These are phyloP conservation scores for Ophiostoma ulmi DNA, from an alignment of 2,329 filamentous ascomycete species.

Conservation along the genomic window DNA sequence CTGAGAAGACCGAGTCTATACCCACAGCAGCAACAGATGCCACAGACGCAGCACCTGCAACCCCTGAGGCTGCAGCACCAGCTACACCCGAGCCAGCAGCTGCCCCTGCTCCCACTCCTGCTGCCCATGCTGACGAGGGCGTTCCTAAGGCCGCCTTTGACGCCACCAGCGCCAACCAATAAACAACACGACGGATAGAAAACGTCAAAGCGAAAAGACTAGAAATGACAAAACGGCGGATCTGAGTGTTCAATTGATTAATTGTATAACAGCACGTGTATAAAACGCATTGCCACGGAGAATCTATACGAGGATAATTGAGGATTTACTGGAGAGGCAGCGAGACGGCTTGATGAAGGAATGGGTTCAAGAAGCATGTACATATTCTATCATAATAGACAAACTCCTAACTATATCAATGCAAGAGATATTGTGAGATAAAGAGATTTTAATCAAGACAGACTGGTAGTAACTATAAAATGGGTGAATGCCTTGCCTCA, in stretches of 20 bases:
- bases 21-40: conserved; percentile 12
- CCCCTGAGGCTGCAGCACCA: background rate
- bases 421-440: background rate
- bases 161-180: conserved; percentile 15
- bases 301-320: background rate
- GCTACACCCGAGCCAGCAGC: background rate
- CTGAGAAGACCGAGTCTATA: background rate
- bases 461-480: background rate
- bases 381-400: conserved; percentile 8
- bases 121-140: background rate
- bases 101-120: background rate
- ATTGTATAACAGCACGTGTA: conserved; percentile 13
- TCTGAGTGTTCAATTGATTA: background rate
- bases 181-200: background rate
- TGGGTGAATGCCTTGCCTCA: background rate
- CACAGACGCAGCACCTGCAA: background rate
- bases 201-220: background rate
- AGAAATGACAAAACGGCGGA: background rate
- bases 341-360: background rate
- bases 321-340: background rate
- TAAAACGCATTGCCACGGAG: conserved; percentile 1
- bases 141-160: conserved; percentile 16
- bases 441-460: background rate
- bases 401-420: background rate
- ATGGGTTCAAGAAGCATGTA: background rate